phyloP scores from a whole-genome alignment of 495 filamentous ascomycete genomes.

The Aspergillus ostianus region DNA sequence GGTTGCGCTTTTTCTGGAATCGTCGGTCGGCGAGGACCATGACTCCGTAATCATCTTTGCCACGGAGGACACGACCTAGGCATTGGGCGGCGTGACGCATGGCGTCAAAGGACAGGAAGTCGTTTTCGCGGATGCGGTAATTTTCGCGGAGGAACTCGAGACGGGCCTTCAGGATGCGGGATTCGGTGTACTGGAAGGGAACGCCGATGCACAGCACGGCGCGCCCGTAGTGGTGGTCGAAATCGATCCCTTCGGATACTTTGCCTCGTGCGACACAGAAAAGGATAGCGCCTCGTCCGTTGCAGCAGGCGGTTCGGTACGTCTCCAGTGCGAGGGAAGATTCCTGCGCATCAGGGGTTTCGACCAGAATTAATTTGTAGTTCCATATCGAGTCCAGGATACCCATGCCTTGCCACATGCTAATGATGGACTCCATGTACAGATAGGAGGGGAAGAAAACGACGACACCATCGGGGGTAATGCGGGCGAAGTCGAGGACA shows the following conservation, averaged over 20 bases:
- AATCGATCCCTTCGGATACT: slow-evolving; percentile 97
- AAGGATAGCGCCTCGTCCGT: slow-evolving; percentile 89
- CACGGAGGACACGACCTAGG: slow-evolving; percentile 88
- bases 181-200: slow-evolving; percentile 98
- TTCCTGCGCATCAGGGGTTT: slow-evolving; percentile 96
- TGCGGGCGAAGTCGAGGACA: slow-evolving; percentile 86
- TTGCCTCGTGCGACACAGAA: slow-evolving; percentile 96
- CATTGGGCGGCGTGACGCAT: slow-evolving; percentile 99
- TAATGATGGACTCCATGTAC: slow-evolving; percentile 99
- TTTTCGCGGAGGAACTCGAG: slow-evolving; percentile 95
- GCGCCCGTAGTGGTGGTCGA: slow-evolving; percentile 97
- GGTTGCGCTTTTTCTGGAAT: slow-evolving; percentile 82
- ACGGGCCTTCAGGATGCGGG: slow-evolving; percentile 91
- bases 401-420: slow-evolving; percentile 98
- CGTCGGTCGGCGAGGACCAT: slow-evolving; percentile 96
- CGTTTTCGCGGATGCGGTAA: slow-evolving; percentile 95
- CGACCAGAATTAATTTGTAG: slow-evolving; percentile 96
- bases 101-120: slow-evolving; percentile 98
- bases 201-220: slow-evolving; percentile 97
- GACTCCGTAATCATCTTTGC: slow-evolving; percentile 98
- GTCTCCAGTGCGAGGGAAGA: slow-evolving; percentile 94
- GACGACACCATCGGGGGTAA: slow-evolving; percentile 95
- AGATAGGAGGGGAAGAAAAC: slow-evolving; percentile 99
- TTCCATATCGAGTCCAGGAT: slow-evolving; percentile 98
- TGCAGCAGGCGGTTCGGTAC: slow-evolving; percentile 95